phyloP scores from a whole-genome alignment of 805 yeast genomes.

The Candida verbasci region DNA sequence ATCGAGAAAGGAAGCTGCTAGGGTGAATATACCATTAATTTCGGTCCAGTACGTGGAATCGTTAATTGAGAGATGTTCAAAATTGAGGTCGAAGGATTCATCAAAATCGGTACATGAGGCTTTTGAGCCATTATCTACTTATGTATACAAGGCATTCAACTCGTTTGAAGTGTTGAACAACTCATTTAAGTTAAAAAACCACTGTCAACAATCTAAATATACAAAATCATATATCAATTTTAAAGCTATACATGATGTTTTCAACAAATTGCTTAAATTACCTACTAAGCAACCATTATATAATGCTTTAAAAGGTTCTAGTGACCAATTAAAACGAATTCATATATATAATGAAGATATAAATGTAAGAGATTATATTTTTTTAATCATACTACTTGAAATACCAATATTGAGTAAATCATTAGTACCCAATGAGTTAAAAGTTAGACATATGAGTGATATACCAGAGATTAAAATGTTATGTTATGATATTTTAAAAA shows the following conservation, averaged over 20 bases:
- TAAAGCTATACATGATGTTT: slow-evolving; percentile 43
- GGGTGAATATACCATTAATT: slow-evolving; percentile 14
- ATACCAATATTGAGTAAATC: slow-evolving; percentile 59
- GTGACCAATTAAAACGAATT: slow-evolving; percentile 46
- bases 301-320: slow-evolving; percentile 48
- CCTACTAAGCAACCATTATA: slow-evolving; percentile 62
- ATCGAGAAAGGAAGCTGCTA: neutral
- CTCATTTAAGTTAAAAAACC: slow-evolving; percentile 44
- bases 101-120: slow-evolving; percentile 21
- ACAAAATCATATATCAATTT: slow-evolving; percentile 48
- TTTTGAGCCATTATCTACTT: slow-evolving; percentile 48
- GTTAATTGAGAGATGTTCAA: slow-evolving; percentile 29
- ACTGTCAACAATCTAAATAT: slow-evolving; percentile 30
- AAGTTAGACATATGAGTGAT: slow-evolving; percentile 25
- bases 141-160: slow-evolving; percentile 46
- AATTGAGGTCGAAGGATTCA: neutral
- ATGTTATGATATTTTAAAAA: slow-evolving; percentile 66
- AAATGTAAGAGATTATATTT: slow-evolving; percentile 43
- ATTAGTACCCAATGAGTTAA: slow-evolving; percentile 26
- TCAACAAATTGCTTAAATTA: slow-evolving; percentile 40
- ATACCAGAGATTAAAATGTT: slow-evolving; percentile 50
- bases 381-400: slow-evolving; percentile 65
- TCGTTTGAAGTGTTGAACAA: slow-evolving; percentile 43
- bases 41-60: slow-evolving; percentile 29
- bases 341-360: slow-evolving; percentile 35